phyloP scores from a whole-genome alignment of 768 basidiomycete species.

The Lactarius quietus region DNA sequence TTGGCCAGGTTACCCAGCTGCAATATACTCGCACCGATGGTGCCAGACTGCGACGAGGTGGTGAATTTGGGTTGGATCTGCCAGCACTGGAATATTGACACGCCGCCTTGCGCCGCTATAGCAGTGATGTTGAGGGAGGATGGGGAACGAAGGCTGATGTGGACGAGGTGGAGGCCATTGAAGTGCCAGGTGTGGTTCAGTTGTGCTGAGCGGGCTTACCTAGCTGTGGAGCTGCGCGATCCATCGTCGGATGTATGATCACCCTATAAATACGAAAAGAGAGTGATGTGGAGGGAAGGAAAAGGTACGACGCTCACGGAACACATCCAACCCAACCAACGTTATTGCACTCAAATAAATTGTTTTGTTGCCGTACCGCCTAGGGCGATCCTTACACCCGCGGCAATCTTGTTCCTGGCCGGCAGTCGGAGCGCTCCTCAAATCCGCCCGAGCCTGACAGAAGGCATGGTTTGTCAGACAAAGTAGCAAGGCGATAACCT shows the following conservation, averaged over 20 bases:
- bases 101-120: conserved; percentile 9
- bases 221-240: background rate
- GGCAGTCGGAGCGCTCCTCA: background rate
- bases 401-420: background rate
- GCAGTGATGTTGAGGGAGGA: conserved; percentile 21
- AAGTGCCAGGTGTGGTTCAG: background rate
- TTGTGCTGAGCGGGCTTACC: background rate
- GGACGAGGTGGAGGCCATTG: background rate
- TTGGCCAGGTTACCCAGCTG: conserved; percentile 29
- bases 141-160: background rate
- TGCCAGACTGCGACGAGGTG: conserved; percentile 29
- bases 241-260: background rate
- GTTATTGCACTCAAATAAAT: background rate
- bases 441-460: background rate
- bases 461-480: background rate
- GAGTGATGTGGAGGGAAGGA: background rate
- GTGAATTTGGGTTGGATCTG: conserved; percentile 28
- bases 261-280: background rate
- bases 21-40: conserved; percentile 28
- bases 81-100: conserved; percentile 32
- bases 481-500: background rate
- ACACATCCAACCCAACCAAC: background rate
- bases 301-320: background rate
- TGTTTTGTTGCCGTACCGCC: background rate
- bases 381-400: background rate